phyloP scores from a whole-genome alignment of 768 basidiomycete genomes.

The Lentinula sp. region DNA sequence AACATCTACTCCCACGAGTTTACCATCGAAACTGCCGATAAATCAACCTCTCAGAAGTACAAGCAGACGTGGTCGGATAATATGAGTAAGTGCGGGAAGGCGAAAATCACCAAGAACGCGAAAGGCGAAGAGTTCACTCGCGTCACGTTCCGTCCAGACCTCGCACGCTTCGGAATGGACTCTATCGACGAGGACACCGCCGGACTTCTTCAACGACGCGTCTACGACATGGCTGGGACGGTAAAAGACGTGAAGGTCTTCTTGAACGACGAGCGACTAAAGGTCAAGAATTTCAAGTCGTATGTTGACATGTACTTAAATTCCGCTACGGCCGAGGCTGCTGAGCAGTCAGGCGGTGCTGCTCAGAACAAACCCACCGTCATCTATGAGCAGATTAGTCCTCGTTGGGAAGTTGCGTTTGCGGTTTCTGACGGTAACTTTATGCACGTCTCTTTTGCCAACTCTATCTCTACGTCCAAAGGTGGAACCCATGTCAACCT shows the following conservation, averaged over 20 bases:
- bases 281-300: constrained; percentile 93
- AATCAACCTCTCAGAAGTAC: constrained; percentile 81
- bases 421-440: constrained; percentile 88
- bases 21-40: constrained; percentile 92
- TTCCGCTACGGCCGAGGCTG: constrained; percentile 65
- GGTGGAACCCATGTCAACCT: constrained; percentile 90
- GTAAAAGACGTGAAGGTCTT: constrained; percentile 89
- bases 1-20: constrained; percentile 98
- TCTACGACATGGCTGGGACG: constrained; percentile 97
- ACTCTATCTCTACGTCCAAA: constrained; percentile 94
- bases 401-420: constrained; percentile 94
- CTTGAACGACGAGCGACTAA: constrained; percentile 86
- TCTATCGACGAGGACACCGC: constrained; percentile 87
- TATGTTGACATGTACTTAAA: constrained; percentile 93
- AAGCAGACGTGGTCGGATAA: constrained; percentile 93
- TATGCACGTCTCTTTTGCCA: constrained; percentile 96
- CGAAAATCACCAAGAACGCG: constrained; percentile 90
- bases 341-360: constrained; percentile 71
- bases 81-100: constrained; percentile 81
- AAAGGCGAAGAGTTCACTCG: constrained; percentile 88
- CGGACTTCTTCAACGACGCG: constrained; percentile 85
- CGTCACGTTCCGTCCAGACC: constrained; percentile 90
- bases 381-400: constrained; percentile 73
- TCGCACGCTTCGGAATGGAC: constrained; percentile 89
- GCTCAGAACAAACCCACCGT: constrained; percentile 69